Percentiles rank a stretch among this genome's conserved stretches.
phyloP scores from a whole-genome alignment of 441 rosid species.

The Theobroma grandiflorum region DNA sequence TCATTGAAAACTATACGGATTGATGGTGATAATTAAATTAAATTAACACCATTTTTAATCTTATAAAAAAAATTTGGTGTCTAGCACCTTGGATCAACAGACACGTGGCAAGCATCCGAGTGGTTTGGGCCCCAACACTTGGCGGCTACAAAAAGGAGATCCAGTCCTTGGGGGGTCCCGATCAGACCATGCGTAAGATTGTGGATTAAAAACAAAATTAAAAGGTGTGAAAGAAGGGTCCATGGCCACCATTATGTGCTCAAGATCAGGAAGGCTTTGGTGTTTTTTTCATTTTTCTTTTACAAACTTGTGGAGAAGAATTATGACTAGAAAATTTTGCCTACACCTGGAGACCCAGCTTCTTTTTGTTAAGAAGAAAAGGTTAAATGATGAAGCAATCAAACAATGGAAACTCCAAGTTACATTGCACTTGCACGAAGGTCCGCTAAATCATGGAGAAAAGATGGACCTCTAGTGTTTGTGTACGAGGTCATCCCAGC shows the following conservation, averaged over 20 bases:
- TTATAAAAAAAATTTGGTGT: background rate
- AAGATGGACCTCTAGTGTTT: background rate
- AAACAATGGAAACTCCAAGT: constrained; percentile 8
- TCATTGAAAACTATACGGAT: background rate
- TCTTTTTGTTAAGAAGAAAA: background rate
- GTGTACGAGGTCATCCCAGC: constrained; percentile 6
- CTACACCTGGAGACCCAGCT: background rate
- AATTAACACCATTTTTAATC: background rate
- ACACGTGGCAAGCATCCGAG: constrained; percentile 29
- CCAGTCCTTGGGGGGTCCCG: background rate
- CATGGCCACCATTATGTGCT: constrained; percentile 15
- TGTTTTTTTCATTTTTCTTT: background rate
- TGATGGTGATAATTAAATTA: background rate
- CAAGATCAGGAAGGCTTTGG: background rate
- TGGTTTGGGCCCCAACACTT: constrained; percentile 30
- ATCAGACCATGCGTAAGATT: constrained; percentile 19
- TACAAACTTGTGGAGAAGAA: background rate
- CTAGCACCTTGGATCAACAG: background rate
- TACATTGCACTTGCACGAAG: constrained; percentile 11
- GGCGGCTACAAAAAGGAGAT: constrained; percentile 26
- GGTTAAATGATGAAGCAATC: constrained; percentile 19
- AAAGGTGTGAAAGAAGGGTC: constrained; percentile 2
- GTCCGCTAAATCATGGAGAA: background rate
- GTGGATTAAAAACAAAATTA: background rate
- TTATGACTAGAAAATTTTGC: background rate